These are phyloP conservation scores for Neurospora sp. DNA, from an alignment of 495 filamentous ascomycete genomes.

Conservation along the genomic window DNA sequence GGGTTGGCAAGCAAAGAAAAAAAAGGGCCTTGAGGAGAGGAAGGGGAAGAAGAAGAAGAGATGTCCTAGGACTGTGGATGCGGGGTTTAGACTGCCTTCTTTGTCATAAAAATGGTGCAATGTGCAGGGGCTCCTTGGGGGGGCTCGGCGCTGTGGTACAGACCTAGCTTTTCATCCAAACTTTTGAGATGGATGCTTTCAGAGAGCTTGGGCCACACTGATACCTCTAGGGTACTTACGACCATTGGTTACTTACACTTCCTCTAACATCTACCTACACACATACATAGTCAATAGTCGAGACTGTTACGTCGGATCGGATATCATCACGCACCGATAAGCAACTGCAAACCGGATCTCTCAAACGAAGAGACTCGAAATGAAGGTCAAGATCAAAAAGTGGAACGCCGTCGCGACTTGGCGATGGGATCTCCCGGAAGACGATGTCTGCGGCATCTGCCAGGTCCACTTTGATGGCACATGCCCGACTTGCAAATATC, in stretches of 20 bases:
- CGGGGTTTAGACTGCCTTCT: neutral
- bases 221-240: neutral
- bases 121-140: neutral
- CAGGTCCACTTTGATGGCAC: conserved; percentile 96
- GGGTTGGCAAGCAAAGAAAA: neutral
- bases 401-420: conserved; percentile 94
- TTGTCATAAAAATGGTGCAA: neutral
- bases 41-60: neutral
- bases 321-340: neutral
- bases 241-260: neutral
- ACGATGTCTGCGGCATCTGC: conserved; percentile 98
- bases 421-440: conserved; percentile 96
- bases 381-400: conserved; percentile 90
- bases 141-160: neutral
- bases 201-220: neutral
- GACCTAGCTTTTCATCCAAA: neutral
- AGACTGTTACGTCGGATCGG: neutral
- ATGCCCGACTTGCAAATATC: conserved; percentile 95
- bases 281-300: neutral
- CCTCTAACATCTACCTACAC: neutral
- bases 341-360: neutral
- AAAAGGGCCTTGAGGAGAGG: neutral
- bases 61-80: neutral
- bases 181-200: neutral
- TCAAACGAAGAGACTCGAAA: conserved; percentile 23